A percentile compares a stretch with the other conserved stretches of the same genome.
phyloP scores from a whole-genome alignment of 169 alveolate genomes.

The Cyclospora cayetanensis region DNA sequence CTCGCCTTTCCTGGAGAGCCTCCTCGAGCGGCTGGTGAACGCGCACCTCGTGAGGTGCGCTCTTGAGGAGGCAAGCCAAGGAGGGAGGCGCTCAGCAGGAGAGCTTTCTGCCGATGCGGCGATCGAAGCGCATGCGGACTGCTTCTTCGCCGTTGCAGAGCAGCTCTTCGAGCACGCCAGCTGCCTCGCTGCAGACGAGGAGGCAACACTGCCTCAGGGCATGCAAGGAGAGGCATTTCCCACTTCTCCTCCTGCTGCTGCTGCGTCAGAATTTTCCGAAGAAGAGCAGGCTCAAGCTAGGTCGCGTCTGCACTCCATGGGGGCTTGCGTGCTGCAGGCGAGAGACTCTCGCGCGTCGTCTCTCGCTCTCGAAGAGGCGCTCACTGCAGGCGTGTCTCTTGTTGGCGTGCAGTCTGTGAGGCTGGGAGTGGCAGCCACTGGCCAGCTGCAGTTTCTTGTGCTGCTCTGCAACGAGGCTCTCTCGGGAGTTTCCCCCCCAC shows the following conservation, averaged over 20 bases:
- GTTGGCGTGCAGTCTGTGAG: background rate
- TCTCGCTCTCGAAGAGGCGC: background rate
- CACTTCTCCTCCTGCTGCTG: too few relatives aligned
- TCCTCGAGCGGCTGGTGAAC: slow-evolving; percentile 72
- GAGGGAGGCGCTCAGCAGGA: background rate
- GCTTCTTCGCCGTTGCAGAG: background rate
- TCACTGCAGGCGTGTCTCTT: background rate
- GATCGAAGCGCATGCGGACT: background rate
- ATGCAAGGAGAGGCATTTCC: too few relatives aligned
- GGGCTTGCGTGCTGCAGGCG: slow-evolving; percentile 35
- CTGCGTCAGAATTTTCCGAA: background rate
- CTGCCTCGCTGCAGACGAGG: background rate
- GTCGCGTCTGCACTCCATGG: background rate
- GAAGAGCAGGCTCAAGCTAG: background rate
- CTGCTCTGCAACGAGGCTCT: background rate
- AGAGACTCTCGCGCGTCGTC: slow-evolving; percentile 62
- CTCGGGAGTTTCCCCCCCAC: background rate
- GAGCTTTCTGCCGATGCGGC: background rate
- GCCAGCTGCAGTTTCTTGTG: slow-evolving; percentile 83
- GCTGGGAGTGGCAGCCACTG: slow-evolving; percentile 80
- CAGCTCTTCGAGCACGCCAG: background rate
- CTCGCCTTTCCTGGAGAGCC: slow-evolving; percentile 81
- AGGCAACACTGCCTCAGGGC: background rate
- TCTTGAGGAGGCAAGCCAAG: background rate
- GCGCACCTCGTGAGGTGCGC: background rate